A percentile compares a stretch with the other conserved stretches of the same genome.
Conservation (phyloP, 345 rosid genomes). For the Aquilaria yunnanensis region DNA sequence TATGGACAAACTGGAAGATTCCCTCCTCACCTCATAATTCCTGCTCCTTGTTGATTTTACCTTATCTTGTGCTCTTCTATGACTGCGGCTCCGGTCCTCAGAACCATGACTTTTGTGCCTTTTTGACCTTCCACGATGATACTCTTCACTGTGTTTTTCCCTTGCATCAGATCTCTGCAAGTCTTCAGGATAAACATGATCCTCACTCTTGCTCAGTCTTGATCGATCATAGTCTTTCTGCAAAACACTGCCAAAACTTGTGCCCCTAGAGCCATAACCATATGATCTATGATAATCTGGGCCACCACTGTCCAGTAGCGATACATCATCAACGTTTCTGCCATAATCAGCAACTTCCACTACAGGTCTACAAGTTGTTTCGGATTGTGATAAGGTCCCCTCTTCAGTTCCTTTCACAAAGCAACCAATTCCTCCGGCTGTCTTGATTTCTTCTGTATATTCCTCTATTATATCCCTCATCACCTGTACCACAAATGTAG, state of each 20-base stretch:
- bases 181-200: conserved; percentile 24
- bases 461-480: conserved; percentile 78
- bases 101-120: conserved; percentile 24
- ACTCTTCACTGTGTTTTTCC: conserved; percentile 23
- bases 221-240: conserved; percentile 20
- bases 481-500: conserved; percentile 36
- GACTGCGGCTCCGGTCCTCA: conserved; percentile 28
- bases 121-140: conserved; percentile 28
- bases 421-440: conserved; percentile 88
- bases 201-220: conserved; percentile 20
- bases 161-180: conserved; percentile 12
- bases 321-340: conserved; percentile 15
- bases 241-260: conserved; percentile 23
- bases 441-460: conserved; percentile 73
- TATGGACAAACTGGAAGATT: conserved; percentile 25
- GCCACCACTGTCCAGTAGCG: conserved; percentile 17
- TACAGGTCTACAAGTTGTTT: conserved; percentile 11
- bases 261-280: conserved; percentile 22
- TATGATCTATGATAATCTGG: conserved; percentile 17
- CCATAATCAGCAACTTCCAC: conserved; percentile 15
- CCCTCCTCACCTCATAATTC: conserved; percentile 27
- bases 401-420: conserved; percentile 48
- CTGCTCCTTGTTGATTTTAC: conserved; percentile 23
- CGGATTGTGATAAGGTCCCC: conserved; percentile 26
- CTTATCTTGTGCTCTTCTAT: conserved; percentile 27